A percentile compares a stretch with the other conserved stretches of the same genome.
Evolutionary conservation across 1,284 basidiomycete species (phyloP).

Genomic region (Agaricales sp.): DNA sequence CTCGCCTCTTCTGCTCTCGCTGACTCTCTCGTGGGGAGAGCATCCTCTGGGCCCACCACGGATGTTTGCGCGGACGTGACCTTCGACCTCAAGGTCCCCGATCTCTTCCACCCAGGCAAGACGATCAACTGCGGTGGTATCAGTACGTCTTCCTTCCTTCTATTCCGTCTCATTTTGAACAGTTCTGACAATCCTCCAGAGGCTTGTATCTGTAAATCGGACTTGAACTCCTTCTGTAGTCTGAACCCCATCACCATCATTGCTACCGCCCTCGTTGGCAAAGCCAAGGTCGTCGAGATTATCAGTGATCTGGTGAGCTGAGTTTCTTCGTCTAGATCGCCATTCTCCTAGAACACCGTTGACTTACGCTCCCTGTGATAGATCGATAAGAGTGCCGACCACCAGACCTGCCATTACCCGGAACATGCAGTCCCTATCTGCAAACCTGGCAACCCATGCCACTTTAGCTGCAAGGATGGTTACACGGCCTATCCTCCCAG

Average conservation of each 20-base stretch:
- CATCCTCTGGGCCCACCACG: slow-evolving; percentile 8
- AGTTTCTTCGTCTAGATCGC: background rate
- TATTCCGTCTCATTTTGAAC: background rate
- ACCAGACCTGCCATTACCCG: slow-evolving; percentile 31
- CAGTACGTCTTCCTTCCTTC: slow-evolving; percentile 15
- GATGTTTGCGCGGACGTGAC: slow-evolving; percentile 32
- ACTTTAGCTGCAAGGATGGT: slow-evolving; percentile 35
- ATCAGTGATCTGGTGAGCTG: slow-evolving; percentile 25
- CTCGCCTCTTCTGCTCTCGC: background rate
- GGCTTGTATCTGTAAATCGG: slow-evolving; percentile 29
- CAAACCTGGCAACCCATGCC: slow-evolving; percentile 25
- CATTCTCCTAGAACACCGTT: background rate
- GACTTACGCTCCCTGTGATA: slow-evolving; percentile 9
- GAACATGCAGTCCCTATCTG: slow-evolving; percentile 27
- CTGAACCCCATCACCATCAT: slow-evolving; percentile 19
- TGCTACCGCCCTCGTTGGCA: slow-evolving; percentile 23
- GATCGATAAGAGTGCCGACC: slow-evolving; percentile 15
- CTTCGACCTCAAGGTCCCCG: slow-evolving; percentile 21
- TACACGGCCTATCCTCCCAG: slow-evolving; percentile 22
- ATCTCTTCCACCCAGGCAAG: slow-evolving; percentile 14
- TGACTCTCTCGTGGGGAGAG: background rate
- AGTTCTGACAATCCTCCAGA: slow-evolving; percentile 15
- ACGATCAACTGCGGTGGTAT: slow-evolving; percentile 21
- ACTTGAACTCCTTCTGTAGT: slow-evolving; percentile 22
- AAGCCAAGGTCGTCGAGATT: slow-evolving; percentile 15